phyloP scores from a whole-genome alignment of 768 basidiomycete species.

The Tephrocybe sp. region DNA sequence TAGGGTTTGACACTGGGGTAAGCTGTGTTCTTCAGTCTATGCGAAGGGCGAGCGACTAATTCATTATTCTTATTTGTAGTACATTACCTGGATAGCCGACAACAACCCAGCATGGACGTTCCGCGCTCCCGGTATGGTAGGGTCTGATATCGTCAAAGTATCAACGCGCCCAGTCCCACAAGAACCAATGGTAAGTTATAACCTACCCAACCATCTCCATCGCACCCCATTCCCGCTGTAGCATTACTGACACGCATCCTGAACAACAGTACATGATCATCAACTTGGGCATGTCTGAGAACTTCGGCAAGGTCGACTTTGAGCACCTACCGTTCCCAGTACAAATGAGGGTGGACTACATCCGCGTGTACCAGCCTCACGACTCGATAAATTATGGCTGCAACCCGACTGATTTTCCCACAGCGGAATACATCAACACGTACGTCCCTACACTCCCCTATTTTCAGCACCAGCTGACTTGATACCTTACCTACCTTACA shows the following conservation, averaged over 20 bases:
- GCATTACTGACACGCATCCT: neutral
- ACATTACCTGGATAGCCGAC: constrained; percentile 83
- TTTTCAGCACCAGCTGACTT: neutral
- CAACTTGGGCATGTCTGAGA: constrained; percentile 81
- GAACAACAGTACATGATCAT: constrained; percentile 72
- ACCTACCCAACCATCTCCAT: neutral
- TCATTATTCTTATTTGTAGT: constrained; percentile 42
- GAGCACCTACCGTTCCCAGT: constrained; percentile 68
- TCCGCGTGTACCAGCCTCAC: constrained; percentile 72
- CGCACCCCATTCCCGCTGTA: neutral
- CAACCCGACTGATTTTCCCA: constrained; percentile 65
- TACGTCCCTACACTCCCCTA: constrained; percentile 27
- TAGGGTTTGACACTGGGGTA: constrained; percentile 68
- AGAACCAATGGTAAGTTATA: constrained; percentile 79
- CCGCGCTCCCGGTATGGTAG: constrained; percentile 62
- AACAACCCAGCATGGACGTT: constrained; percentile 75
- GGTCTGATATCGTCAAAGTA: constrained; percentile 61
- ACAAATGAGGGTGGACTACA: constrained; percentile 45
- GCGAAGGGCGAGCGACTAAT: neutral
- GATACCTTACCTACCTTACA: neutral
- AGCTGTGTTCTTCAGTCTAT: constrained; percentile 19
- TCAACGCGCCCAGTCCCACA: constrained; percentile 67
- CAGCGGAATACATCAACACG: constrained; percentile 68
- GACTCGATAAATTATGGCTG: constrained; percentile 71
- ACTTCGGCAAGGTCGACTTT: constrained; percentile 76